A percentile compares a stretch with the other conserved stretches of the same genome.
phyloP scores from a whole-genome alignment of 768 basidiomycete species.

The Cubamyces lactineus region DNA sequence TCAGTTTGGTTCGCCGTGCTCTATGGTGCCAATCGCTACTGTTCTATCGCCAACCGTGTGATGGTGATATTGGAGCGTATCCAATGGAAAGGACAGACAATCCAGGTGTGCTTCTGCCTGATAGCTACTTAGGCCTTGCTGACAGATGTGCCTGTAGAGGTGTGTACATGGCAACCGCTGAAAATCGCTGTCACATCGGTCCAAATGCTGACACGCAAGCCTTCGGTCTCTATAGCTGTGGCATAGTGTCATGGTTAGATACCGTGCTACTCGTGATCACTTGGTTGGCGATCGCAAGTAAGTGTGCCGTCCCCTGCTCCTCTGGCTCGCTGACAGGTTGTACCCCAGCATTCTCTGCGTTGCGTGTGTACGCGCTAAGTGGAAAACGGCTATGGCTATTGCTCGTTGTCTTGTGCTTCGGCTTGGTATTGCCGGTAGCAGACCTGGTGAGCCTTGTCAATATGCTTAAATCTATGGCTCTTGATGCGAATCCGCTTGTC shows the following conservation, averaged over 20 bases:
- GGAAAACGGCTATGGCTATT: conserved; percentile 7
- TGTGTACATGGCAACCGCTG: no score
- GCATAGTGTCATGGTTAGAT: not conserved
- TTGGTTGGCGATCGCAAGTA: conserved; percentile 8
- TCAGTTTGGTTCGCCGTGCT: not conserved
- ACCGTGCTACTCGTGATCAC: not conserved
- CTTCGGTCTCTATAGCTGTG: not conserved
- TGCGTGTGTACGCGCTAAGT: conserved; percentile 5
- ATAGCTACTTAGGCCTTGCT: no score
- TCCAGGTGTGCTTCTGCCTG: not conserved
- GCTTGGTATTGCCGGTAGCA: not conserved
- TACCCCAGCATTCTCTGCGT: conserved; percentile 7
- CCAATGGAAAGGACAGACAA: not conserved
- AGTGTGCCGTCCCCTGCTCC: not conserved
- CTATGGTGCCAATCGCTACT: not conserved
- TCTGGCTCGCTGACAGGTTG: not conserved
- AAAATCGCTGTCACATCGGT: no score
- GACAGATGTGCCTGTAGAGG: no score
- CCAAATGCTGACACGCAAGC: no score
- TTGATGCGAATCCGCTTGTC: not conserved
- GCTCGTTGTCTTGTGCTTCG: not conserved
- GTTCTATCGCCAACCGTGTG: not conserved
- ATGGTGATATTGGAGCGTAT: conserved; percentile 6
- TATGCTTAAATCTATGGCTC: not conserved
- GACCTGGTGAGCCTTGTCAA: not conserved